phyloP scores from a whole-genome alignment of 345 rosid genomes.

The Pistacia atlantica region DNA sequence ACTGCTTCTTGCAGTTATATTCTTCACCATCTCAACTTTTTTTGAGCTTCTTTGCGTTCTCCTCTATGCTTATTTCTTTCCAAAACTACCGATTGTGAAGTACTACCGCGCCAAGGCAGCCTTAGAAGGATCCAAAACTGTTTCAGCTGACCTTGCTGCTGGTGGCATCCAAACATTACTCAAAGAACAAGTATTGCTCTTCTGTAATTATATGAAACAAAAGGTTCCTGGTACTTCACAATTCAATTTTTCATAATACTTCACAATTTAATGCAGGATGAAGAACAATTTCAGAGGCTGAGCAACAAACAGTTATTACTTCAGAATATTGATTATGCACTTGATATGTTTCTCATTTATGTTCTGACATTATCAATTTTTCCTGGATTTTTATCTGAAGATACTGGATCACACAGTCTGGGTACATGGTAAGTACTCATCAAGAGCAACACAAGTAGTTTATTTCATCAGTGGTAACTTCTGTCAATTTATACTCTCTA shows the following conservation, averaged over 20 bases:
- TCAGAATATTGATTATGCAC: conserved; percentile 61
- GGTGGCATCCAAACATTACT: conserved; percentile 55
- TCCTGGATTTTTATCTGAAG: conserved; percentile 85
- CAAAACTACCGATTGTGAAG: conserved; percentile 80
- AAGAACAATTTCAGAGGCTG: conserved; percentile 35
- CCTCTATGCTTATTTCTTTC: conserved; percentile 61
- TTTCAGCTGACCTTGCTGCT: conserved; percentile 75
- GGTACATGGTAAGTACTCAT: conserved; percentile 61
- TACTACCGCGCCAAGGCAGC: conserved; percentile 82
- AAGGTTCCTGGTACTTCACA: background rate
- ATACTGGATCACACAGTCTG: conserved; percentile 71
- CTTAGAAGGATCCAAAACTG: conserved; percentile 84
- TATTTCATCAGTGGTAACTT: background rate
- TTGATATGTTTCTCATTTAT: conserved; percentile 62
- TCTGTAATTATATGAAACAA: background rate
- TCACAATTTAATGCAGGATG: conserved; percentile 24
- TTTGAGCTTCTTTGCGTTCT: conserved; percentile 67
- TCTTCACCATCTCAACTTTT: conserved; percentile 57
- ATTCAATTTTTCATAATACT: background rate
- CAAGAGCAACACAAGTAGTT: background rate
- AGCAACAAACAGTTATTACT: conserved; percentile 52
- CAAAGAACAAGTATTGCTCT: conserved; percentile 24
- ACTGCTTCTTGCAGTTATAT: conserved; percentile 43
- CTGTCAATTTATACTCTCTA: background rate
- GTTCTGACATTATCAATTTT: conserved; percentile 72